A percentile compares a stretch with the other conserved stretches of the same genome.
These are phyloP conservation scores for Podospora sp. DNA, from an alignment of 495 filamentous ascomycete genomes.

Conservation along the genomic window DNA sequence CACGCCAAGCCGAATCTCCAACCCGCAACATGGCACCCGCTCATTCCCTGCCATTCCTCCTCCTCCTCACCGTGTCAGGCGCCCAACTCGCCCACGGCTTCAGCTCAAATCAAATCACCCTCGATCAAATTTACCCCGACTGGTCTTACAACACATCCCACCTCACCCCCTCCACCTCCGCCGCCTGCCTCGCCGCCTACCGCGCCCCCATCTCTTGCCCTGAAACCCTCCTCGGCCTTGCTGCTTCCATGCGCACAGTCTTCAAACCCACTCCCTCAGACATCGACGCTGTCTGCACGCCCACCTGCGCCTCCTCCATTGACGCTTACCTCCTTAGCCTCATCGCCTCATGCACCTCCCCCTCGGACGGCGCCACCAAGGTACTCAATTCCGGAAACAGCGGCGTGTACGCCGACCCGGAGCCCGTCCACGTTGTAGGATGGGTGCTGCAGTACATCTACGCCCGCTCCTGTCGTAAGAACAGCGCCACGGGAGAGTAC, in stretches of 20 bases:
- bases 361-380: background rate
- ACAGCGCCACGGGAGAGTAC: background rate
- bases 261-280: constrained; percentile 10
- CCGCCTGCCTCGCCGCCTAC: constrained; percentile 6
- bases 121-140: background rate
- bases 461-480: background rate
- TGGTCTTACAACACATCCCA: constrained; percentile 3
- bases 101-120: constrained; percentile 7
- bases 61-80: background rate
- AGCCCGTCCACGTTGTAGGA: background rate
- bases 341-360: background rate
- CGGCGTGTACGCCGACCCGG: background rate
- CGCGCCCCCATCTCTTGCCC: constrained; percentile 3
- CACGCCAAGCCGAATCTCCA: background rate
- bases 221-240: constrained; percentile 7
- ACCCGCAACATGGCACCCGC: background rate
- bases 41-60: background rate
- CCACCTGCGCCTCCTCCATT: background rate
- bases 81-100: background rate
- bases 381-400: background rate
- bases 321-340: constrained; percentile 2
- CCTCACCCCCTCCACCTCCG: background rate
- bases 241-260: constrained; percentile 6
- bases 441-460: constrained; percentile 7
- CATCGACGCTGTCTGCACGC: background rate